Evolutionary conservation across 208 protist species (phyloP).

Genomic region (Trypanosomatidae sp.): DNA sequence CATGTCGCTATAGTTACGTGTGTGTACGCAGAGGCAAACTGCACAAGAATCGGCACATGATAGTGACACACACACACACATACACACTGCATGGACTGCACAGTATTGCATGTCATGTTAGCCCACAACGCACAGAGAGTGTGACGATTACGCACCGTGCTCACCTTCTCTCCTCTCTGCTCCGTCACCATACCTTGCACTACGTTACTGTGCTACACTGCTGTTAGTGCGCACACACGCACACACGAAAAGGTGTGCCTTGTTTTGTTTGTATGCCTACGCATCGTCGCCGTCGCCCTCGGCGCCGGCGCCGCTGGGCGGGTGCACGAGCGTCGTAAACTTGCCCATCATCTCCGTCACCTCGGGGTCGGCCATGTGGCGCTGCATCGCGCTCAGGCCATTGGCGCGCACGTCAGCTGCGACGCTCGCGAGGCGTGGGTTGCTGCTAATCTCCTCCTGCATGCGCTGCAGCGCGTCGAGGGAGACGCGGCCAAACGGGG

Average conservation of each 20-base stretch:
- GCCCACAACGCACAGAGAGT: constrained; percentile 1
- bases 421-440: constrained; percentile 68
- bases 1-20: too few species aligned
- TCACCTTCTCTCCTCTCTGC: not conserved
- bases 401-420: constrained; percentile 77
- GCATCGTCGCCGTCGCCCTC: constrained; percentile 1
- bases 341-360: constrained; percentile 84
- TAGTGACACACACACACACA: too few species aligned
- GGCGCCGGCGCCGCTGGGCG: constrained; percentile 13
- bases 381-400: constrained; percentile 74
- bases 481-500: constrained; percentile 71
- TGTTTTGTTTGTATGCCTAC: not conserved
- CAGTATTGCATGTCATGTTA: not conserved
- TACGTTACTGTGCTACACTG: too few species aligned
- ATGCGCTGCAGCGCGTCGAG: constrained; percentile 44
- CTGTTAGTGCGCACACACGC: too few species aligned
- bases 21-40: too few species aligned
- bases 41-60: too few species aligned
- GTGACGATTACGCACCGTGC: not conserved
- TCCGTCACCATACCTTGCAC: not conserved
- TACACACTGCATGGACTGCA: too few species aligned
- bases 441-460: constrained; percentile 58
- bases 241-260: too few species aligned
- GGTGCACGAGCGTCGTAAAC: constrained; percentile 56
- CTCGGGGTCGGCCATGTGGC: constrained; percentile 86